phyloP scores from a whole-genome alignment of 257 asterid species.

The Solanum tarijense region DNA sequence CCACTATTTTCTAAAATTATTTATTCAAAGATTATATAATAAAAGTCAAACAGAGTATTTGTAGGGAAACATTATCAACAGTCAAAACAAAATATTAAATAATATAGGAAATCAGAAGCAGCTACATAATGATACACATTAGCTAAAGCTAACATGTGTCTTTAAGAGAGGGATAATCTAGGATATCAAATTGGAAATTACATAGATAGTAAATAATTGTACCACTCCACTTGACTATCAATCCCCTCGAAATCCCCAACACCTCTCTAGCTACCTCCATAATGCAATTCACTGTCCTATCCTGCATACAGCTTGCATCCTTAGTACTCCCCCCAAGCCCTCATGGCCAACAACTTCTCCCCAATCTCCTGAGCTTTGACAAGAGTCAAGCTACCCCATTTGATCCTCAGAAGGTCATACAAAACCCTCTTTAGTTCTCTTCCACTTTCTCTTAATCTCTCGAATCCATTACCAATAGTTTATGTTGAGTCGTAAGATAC shows the following conservation, averaged over 20 bases:
- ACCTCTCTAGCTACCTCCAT: neutral
- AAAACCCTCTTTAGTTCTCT: neutral
- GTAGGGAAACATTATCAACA: neutral
- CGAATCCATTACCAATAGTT: neutral
- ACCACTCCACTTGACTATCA: neutral
- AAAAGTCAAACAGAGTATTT: neutral
- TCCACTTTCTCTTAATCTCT: neutral
- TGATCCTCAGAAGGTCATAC: neutral
- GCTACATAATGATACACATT: neutral
- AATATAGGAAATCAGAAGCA: neutral
- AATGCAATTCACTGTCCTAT: neutral
- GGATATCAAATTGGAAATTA: neutral
- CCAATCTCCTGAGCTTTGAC: neutral
- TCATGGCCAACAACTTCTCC: neutral
- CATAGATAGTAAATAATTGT: neutral
- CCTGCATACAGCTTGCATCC: neutral
- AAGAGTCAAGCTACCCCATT: neutral
- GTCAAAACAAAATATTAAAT: neutral
- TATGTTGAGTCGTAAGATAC: neutral
- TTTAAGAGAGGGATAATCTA: neutral
- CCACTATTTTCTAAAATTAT: neutral
- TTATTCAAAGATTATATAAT: neutral
- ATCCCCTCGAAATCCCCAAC: neutral
- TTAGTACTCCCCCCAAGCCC: neutral
- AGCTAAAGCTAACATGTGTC: neutral